phyloP scores from a whole-genome alignment of 2,329 filamentous ascomycete genomes.

The Fonsecaea pedrosoi region DNA sequence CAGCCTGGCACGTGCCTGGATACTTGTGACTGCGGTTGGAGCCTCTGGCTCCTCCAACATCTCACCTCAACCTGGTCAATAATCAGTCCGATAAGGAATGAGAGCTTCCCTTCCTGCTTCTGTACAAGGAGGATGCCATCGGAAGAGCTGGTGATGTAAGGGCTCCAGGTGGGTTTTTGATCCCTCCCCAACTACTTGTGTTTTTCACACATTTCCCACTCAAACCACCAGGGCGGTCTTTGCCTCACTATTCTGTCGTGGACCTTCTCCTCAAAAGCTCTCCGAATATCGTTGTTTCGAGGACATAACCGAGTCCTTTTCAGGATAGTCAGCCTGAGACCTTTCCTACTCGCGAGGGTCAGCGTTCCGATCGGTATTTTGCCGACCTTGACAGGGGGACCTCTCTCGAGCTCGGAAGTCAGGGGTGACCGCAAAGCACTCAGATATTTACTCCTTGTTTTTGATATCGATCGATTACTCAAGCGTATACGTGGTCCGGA shows the following conservation, averaged over 20 bases:
- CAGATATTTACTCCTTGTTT: not conserved
- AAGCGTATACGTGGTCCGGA: not conserved
- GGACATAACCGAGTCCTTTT: not conserved
- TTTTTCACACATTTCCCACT: not conserved
- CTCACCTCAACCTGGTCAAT: not conserved
- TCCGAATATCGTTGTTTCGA: not conserved
- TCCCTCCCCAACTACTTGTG: not conserved
- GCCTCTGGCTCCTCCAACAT: not conserved
- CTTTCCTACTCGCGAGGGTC: not conserved
- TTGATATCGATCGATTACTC: not conserved
- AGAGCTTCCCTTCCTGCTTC: not conserved
- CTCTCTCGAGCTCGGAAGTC: not conserved
- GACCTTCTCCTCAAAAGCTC: not conserved
- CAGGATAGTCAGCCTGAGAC: not conserved
- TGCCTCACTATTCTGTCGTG: not conserved
- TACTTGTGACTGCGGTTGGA: too few species aligned
- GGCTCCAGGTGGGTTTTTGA: too few species aligned
- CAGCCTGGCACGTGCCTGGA: too few species aligned
- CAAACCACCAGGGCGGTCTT: not conserved
- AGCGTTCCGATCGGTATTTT: not conserved
- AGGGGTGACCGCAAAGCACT: not conserved
- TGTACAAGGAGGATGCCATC: not conserved
- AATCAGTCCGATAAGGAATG: not conserved
- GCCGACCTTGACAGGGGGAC: not conserved
- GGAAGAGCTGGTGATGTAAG: too few species aligned